Conservation (phyloP, 306 rosid genomes). For the Purshia tridentata region DNA sequence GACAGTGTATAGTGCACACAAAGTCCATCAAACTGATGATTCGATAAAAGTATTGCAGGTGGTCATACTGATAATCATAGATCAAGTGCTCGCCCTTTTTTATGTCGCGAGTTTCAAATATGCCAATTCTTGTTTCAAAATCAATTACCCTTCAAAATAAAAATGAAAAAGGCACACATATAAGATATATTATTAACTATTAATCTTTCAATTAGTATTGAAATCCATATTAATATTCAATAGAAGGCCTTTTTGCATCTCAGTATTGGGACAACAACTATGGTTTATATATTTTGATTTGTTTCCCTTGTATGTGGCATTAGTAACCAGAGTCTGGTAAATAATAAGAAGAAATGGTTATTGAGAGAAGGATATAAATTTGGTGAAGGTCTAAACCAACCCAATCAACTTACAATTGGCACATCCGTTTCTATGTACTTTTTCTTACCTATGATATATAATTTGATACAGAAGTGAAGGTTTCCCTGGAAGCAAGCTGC, state of each 20-base stretch:
- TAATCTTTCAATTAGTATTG: neutral
- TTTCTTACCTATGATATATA: constrained; percentile 11
- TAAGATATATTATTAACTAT: constrained; percentile 23
- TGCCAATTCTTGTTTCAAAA: constrained; percentile 94
- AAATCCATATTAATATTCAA: constrained; percentile 33
- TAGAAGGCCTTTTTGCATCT: constrained; percentile 90
- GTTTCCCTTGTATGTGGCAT: constrained; percentile 95
- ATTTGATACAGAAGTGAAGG: constrained; percentile 24
- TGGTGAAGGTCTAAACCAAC: neutral
- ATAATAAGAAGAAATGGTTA: too few species aligned
- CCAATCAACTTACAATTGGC: too few species aligned
- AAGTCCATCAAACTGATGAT: neutral
- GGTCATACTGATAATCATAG: constrained; percentile 88
- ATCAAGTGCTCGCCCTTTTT: constrained; percentile 88
- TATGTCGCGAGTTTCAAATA: constrained; percentile 67
- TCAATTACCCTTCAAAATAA: constrained; percentile 85
- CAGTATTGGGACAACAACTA: constrained; percentile 97
- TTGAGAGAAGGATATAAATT: too few species aligned
- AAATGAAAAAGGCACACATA: neutral
- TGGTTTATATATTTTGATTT: constrained; percentile 95
- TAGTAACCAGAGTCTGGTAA: too few species aligned
- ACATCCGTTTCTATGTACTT: neutral
- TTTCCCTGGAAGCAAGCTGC: constrained; percentile 39
- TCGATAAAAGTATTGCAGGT: constrained; percentile 27
- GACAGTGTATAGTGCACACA: neutral